phyloP scores from a whole-genome alignment of 768 basidiomycete species.

The Mycena galopus region DNA sequence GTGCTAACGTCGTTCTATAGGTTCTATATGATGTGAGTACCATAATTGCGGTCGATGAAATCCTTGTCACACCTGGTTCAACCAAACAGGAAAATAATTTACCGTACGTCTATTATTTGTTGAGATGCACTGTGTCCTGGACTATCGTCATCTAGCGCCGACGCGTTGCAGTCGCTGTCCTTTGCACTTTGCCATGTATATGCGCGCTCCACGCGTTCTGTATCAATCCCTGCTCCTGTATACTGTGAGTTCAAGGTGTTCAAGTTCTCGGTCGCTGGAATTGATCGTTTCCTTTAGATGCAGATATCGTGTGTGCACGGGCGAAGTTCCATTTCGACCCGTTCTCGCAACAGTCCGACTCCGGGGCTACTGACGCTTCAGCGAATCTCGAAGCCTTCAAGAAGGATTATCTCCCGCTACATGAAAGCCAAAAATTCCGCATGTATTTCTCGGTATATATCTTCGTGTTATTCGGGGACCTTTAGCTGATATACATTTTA shows the following conservation, averaged over 20 bases:
- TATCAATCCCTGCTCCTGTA: conserved; percentile 88
- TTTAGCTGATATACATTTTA: background rate
- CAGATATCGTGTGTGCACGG: conserved; percentile 79
- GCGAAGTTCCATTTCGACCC: conserved; percentile 78
- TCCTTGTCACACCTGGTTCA: too few relatives aligned
- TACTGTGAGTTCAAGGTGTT: conserved; percentile 74
- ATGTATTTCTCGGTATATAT: conserved; percentile 54
- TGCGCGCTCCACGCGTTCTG: conserved; percentile 83
- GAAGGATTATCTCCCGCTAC: conserved; percentile 62
- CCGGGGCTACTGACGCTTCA: conserved; percentile 47
- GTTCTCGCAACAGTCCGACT: conserved; percentile 53
- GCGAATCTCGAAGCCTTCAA: conserved; percentile 61
- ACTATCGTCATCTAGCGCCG: conserved; percentile 59
- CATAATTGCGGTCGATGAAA: background rate
- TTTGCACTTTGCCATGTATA: conserved; percentile 87
- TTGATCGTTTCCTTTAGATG: conserved; percentile 58
- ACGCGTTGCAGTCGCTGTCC: conserved; percentile 76
- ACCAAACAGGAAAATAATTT: conserved; percentile 64
- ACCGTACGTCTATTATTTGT: conserved; percentile 53
- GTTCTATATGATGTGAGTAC: conserved; percentile 59
- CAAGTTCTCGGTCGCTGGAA: background rate
- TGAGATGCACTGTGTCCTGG: background rate
- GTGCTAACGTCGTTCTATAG: conserved; percentile 36
- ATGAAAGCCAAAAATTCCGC: conserved; percentile 48
- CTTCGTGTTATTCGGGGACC: background rate